Evolutionary conservation across 164 flowering plant species (phyloP), one percentile per base, ranked within the genome.

Genomic region (Pachysandra terminalis): DNA sequence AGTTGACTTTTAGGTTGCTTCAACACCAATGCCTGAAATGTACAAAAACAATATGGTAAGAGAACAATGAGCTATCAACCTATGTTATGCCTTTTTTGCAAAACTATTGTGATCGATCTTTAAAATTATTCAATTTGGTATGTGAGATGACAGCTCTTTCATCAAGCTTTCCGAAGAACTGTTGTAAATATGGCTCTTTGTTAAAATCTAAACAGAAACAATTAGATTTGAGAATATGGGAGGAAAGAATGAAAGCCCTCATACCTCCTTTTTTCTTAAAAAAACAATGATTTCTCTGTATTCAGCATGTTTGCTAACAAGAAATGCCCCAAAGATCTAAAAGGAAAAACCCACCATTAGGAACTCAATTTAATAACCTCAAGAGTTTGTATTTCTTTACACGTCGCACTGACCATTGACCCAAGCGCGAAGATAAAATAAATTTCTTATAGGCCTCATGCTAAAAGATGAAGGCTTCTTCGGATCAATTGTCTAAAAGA

Each of bases 11-110:
- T 83, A 91, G 97, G 75, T 93, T 74, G 89, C 93, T 27, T 74
- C 85, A 24, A 83, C 87, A 23, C 90, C 88, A 27, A 87, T 93
- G 95, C 95, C 92, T 0, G 83, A 80, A 65, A 79, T 69, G 52
- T 90, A 87, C 80, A 79, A 74, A 74, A 85, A 85, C 59, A 90
- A 85, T 77, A 86, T 82, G 93, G 98, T 88, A 76, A 76, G 82
- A 10, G 24, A 8, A 24, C 45, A 15, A 9, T 15, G 52, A 60
- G 26, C 22, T 0, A 55, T 17, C 23, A 63, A 55, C 14, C 22
- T 17, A 0, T 61, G 9, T 27, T 10, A 25, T 15, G 1, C 4
- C 49, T 3, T 19, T 22, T 51, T 19, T n/a, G 45, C 3, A 27
- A 21, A 3, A n/a, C n/a, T 19, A 19, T 51, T 71, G 10, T 32